Percentiles rank a stretch among this genome's conserved stretches.
These are phyloP conservation scores for Gyrodon lividus DNA, from an alignment of 768 basidiomycete genomes.

Conservation along the genomic window DNA sequence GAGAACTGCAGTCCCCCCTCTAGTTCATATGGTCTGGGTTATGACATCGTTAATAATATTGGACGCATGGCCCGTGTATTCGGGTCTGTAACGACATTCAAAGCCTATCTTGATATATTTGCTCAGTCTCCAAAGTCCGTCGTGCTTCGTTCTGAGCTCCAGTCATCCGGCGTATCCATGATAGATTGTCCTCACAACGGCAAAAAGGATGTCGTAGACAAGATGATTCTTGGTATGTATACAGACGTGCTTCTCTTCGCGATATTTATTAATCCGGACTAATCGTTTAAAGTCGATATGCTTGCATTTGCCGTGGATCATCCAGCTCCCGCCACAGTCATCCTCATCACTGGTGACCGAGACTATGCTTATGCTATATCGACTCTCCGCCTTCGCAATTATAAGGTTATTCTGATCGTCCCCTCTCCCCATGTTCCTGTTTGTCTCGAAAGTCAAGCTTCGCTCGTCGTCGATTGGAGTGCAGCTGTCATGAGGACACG, in stretches of 20 bases:
- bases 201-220: slow-evolving; percentile 41
- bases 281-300: slow-evolving; percentile 54
- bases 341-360: slow-evolving; percentile 66
- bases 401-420: slow-evolving; percentile 51
- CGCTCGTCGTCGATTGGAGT: slow-evolving; percentile 51
- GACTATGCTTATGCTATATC: slow-evolving; percentile 68
- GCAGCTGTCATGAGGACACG: slow-evolving; percentile 37
- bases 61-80: slow-evolving; percentile 44
- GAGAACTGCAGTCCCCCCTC: slow-evolving; percentile 36
- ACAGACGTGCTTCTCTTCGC: neutral
- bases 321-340: slow-evolving; percentile 48
- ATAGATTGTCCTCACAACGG: slow-evolving; percentile 35
- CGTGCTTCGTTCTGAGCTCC: slow-evolving; percentile 40
- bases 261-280: slow-evolving; percentile 2
- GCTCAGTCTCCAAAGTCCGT: slow-evolving; percentile 36
- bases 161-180: slow-evolving; percentile 44
- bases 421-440: slow-evolving; percentile 38
- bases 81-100: slow-evolving; percentile 49
- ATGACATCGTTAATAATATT: slow-evolving; percentile 43
- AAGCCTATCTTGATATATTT: slow-evolving; percentile 52
- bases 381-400: slow-evolving; percentile 50
- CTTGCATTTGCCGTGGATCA: slow-evolving; percentile 65
- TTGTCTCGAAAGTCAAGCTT: slow-evolving; percentile 55
- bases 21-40: slow-evolving; percentile 36
- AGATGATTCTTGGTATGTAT: slow-evolving; percentile 44